phyloP scores from a whole-genome alignment of 108 stramenopile species.

The Skeletonema marinoi region DNA sequence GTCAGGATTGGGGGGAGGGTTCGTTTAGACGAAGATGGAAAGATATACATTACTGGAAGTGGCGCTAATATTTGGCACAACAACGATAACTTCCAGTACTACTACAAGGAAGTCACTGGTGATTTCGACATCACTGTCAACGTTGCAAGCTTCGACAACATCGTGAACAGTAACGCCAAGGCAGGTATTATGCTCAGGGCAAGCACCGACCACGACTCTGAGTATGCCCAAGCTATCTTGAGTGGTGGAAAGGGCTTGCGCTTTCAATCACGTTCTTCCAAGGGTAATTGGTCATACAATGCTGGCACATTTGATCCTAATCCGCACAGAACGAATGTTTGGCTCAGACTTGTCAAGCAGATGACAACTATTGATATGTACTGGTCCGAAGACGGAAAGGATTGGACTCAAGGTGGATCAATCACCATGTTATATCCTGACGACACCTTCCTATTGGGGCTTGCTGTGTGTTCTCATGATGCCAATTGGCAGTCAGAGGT shows the following conservation, averaged over 20 bases:
- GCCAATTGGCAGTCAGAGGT: constrained; percentile 4
- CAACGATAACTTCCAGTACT: constrained; percentile 33
- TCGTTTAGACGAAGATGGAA: constrained; percentile 9
- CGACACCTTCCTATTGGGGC: not conserved
- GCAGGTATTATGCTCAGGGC: constrained; percentile 31
- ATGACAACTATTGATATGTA: not conserved
- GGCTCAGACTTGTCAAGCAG: not conserved
- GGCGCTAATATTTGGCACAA: constrained; percentile 24
- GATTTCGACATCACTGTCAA: constrained; percentile 23
- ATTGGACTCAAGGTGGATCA: not conserved
- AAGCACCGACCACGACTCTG: constrained; percentile 4
- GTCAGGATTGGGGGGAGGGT: not conserved
- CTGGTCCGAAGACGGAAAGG: not conserved
- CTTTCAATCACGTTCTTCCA: not conserved
- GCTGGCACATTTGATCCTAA: not conserved
- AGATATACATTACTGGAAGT: constrained; percentile 30
- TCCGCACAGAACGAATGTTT: not conserved
- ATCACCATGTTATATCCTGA: not conserved
- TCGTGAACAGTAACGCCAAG: constrained; percentile 5
- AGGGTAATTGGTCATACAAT: not conserved
- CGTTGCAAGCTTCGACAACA: not conserved
- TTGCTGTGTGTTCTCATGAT: not conserved
- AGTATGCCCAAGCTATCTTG: not conserved
- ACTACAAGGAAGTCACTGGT: constrained; percentile 6
- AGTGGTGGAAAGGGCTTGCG: not conserved